These are phyloP conservation scores for Pythium monospermum DNA, from an alignment of 352 stramenopile genomes.

Conservation along the genomic window DNA sequence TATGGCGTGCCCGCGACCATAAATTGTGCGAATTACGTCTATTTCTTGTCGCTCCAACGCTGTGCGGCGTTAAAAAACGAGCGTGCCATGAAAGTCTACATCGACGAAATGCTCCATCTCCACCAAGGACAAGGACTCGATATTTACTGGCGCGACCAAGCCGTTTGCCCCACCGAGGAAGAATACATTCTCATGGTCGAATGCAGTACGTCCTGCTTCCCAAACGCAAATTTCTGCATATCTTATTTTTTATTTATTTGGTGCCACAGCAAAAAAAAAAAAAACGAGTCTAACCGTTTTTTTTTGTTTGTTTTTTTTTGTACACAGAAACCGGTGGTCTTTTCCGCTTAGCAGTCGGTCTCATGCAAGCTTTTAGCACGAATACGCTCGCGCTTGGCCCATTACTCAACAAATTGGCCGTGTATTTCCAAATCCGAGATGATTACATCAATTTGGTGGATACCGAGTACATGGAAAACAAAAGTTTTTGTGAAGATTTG, in stretches of 20 bases:
- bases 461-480: constrained; percentile 96
- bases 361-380: constrained; percentile 90
- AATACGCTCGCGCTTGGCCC: constrained; percentile 72
- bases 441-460: constrained; percentile 97
- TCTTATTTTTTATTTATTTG: too few species aligned
- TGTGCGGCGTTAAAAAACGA: constrained; percentile 86
- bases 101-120: constrained; percentile 93
- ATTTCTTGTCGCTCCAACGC: constrained; percentile 94
- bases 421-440: constrained; percentile 98
- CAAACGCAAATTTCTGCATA: too few species aligned
- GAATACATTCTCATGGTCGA: constrained; percentile 94
- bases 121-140: constrained; percentile 95
- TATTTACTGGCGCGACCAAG: constrained; percentile 92
- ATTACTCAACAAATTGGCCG: constrained; percentile 91
- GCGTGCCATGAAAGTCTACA: constrained; percentile 88
- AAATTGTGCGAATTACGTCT: constrained; percentile 98
- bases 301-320: neutral
- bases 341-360: constrained; percentile 94
- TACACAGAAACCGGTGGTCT: constrained; percentile 91
- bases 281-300: too few species aligned
- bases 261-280: too few species aligned
- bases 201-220: constrained; percentile 82
- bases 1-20: constrained; percentile 96
- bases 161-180: constrained; percentile 87
- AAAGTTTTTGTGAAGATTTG: constrained; percentile 97